Evolutionary conservation across 257 asterid genomes (phyloP), one percentile per base, ranked within the genome.

Genomic region (Scutellaria barbata): DNA sequence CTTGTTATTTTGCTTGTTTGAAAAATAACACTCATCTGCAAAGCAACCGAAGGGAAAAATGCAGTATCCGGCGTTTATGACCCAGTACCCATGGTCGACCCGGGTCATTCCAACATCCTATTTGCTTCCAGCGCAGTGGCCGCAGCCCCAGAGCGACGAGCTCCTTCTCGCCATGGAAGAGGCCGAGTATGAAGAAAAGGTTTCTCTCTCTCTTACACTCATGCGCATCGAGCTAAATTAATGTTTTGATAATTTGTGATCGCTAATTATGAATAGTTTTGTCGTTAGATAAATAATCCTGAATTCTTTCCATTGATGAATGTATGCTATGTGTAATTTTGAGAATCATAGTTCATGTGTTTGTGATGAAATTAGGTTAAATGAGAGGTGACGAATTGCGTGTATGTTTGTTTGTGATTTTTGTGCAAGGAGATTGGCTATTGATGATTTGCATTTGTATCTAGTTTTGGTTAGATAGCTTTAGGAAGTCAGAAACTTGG

Each of bases 111-210:
- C 98, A 80, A 82, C 98, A 69, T 86, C 97, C 77, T 87, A 68
- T 80, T 61, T 92, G 71, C 96, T 92, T 4, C 89, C 87, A 7
- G 78, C 86, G 11, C 99, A 92, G 82, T 95, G 98, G 99, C 96
- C 98, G 43, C 89, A 81, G 48, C 98, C 96, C 66, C 94, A 82
- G 2, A 83, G 72, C 83, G 98, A 92, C 77, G 98, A 95, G 78
- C 81, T 89, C 45, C 88, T 94, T 70, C 93, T 91, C 59, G 90
- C 99, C 81, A 81, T 89, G 85, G 96, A 91, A 83, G 99, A 94
- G 70, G 68, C 96, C 42, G 92, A 89, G 43, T 84, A 82, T 86
- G 98, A 94, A 70, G 95, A 91, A 54, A 92, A 91, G 98, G 99
- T 92, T 13, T 54, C 48, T 25, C 22, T 47, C 54, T 46, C 47